Conservation (phyloP, 768 basidiomycete species). For the Naematelia aurantialba region DNA sequence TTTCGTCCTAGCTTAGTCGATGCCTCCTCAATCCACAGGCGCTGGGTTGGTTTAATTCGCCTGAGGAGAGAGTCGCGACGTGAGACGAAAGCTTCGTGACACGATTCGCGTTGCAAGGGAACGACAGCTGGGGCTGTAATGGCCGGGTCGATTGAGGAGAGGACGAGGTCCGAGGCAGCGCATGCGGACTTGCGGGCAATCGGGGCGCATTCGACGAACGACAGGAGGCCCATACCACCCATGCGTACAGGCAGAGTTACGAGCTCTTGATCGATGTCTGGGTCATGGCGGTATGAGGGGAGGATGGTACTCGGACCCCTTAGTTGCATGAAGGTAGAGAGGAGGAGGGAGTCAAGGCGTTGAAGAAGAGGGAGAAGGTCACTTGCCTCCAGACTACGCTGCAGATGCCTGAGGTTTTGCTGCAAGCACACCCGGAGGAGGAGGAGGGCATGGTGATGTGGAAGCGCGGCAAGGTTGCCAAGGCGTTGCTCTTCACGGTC, state of each 20-base stretch:
- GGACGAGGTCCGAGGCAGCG: too few relatives aligned
- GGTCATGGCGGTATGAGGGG: too few relatives aligned
- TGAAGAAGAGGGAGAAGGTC: too few relatives aligned
- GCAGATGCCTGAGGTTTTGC: slow-evolving; percentile 14
- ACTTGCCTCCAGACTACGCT: slow-evolving; percentile 9
- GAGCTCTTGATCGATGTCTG: too few relatives aligned
- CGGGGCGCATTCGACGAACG: too few relatives aligned
- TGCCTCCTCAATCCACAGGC: neutral
- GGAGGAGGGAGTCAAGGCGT: too few relatives aligned
- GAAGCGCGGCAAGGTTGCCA: neutral
- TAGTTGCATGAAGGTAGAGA: too few relatives aligned
- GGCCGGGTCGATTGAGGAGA: neutral
- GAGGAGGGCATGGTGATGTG: slow-evolving; percentile 12
- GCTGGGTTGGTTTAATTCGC: neutral
- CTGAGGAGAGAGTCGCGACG: neutral
- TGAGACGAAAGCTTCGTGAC: neutral
- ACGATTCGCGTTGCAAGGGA: neutral
- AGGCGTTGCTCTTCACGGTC: neutral
- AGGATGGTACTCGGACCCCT: too few relatives aligned
- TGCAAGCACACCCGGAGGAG: slow-evolving; percentile 13
- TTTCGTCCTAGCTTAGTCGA: neutral
- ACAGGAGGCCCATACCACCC: too few relatives aligned
- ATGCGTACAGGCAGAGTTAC: too few relatives aligned
- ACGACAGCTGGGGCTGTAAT: neutral
- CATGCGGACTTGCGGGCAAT: too few relatives aligned